A percentile compares a stretch with the other conserved stretches of the same genome.
phyloP scores from a whole-genome alignment of 768 basidiomycete species.

The Rhodocollybia butyracea region DNA sequence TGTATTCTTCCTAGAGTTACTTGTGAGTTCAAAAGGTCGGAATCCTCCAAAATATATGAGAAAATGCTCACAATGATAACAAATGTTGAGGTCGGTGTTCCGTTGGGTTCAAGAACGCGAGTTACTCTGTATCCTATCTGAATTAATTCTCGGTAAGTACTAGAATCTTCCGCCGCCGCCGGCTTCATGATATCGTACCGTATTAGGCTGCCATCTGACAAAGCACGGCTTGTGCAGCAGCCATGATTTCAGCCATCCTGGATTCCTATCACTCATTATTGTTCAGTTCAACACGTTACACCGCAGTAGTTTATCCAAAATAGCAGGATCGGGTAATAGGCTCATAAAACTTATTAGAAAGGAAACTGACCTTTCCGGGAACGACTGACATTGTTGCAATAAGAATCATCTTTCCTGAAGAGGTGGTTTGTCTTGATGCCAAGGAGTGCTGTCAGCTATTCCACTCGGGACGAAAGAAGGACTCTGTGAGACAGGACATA shows the following conservation, averaged over 20 bases:
- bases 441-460: no score
- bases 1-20: background rate
- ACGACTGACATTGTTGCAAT: background rate
- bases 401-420: background rate
- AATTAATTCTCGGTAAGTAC: background rate
- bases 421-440: background rate
- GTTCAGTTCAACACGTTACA: no score
- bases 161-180: background rate
- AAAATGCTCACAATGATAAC: background rate
- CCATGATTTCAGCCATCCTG: background rate
- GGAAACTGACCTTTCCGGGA: background rate
- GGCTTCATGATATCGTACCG: background rate
- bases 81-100: background rate
- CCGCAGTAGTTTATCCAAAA: no score
- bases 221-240: background rate
- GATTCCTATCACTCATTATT: no score
- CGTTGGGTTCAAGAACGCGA: background rate
- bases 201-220: background rate
- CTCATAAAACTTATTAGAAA: no score
- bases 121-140: background rate
- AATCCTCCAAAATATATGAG: background rate
- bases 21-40: background rate
- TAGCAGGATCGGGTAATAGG: no score
- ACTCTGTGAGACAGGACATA: no score
- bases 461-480: no score